Base-by-base conservation (phyloP, 192 early-diverging fungal genomes). In the Borealophlyctis nickersoniae region DNA sequence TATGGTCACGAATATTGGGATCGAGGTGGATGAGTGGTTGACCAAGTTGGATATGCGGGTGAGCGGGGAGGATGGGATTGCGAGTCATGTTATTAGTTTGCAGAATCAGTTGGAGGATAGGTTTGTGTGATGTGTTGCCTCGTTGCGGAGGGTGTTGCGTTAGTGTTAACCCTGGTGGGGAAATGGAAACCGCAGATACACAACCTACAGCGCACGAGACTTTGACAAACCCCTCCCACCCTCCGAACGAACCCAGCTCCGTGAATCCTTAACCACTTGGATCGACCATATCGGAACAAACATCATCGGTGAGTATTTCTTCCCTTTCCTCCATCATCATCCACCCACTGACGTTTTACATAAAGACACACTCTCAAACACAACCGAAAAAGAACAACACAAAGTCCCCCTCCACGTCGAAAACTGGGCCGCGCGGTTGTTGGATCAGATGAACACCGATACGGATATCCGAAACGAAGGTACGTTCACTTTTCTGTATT, bases 91-190 rank as follows among this genome's bases (percentile, higher is more conserved):
- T 3, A 79, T 85, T 29, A 73, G 68, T 9, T 56, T 85, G 30
- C 81, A 84, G 58, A 85, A 83, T 56, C 83, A 85, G 63, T 63
- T 85, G 9, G 83, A 85, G 49, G 83, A 85, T 50, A 52, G 77
- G 69, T 71, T 39, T 34, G 16, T 19, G 52, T 55, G 67, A n/a
- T 32, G 22, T 36, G 22, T 60, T 29, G 27, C 31, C 55, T 19
- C 31, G 29, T 54, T 31, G 16, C 49, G 19, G 22, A 0, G 61
- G 36, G 49, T 68, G 19, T 28, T 33, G 14, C 13, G n/a, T 1
- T 65, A n/a, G n/a, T n/a, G n/a, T n/a, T n/a, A n/a, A n/a, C n/a
- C n/a, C n/a, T n/a, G 14, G 11, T 50, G 22, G 2, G 9, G 2
- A 28, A 28, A 33, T 52, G 30, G 34, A 32, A 4, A 69, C 30